Evolutionary conservation across 495 filamentous ascomycete genomes (phyloP), one percentile per base, ranked within the genome.

Genomic region (Usnea hakonensis): DNA sequence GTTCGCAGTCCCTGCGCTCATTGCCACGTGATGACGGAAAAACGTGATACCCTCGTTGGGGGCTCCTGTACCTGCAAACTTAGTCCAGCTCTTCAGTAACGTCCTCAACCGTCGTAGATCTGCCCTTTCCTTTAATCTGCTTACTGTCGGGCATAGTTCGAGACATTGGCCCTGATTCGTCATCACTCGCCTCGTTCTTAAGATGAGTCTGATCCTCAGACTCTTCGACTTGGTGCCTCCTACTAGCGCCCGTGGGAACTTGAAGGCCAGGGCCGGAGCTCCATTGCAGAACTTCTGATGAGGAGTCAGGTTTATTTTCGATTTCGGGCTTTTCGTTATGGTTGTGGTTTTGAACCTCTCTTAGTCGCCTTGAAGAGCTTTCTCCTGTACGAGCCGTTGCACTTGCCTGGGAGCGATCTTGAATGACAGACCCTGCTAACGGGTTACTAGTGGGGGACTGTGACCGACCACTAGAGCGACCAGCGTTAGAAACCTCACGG

Each of bases 41-140:
- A 21, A 0, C n/a, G 23, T 28, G 8, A 5, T 41, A 46, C 40
- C 16, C 17, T 26, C 35, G 11, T 54, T 26, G 23, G 46, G 19
- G 30, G 30, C 52, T 40, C 30, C 48, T 30, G 8, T 19, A 8
- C 19, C 44, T 16, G 19, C 33, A 52, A 28, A 36, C 14, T 65
- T 43, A 65, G 38, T 62, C 64, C 52, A 57, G 40, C 23, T 79
- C 79, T 23, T 80, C 79, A 2, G 38, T 69, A 41, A 65, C 69
- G 57, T 82, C 79, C 68, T 82, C 80, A 8, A 82, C 79, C 4
- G 79, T 80, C 11, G 73, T 70, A 26, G 75, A 71, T 52, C 75
- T 75, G n/a, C 71, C 67, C 64, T 81, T 82, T 32, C 78, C 77
- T 59, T 80, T 81, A 28, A 69, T 70, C 30, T 53, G 63, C 62